Percentiles rank a stretch among this genome's conserved stretches.
phyloP scores from a whole-genome alignment of 2,329 filamentous ascomycete genomes.

The Fusarium tuaranense region DNA sequence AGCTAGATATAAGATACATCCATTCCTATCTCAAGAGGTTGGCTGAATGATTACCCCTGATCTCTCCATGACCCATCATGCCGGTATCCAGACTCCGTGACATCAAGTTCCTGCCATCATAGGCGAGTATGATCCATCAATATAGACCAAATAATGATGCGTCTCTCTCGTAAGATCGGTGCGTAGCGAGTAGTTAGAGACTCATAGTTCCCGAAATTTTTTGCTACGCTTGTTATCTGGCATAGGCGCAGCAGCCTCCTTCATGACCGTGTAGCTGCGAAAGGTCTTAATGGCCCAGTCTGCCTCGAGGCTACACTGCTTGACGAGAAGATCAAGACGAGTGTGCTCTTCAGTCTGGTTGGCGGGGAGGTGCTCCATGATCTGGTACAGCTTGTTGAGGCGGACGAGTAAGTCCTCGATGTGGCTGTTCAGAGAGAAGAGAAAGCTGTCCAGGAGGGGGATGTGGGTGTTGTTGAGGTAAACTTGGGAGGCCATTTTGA shows the following conservation, averaged over 20 bases:
- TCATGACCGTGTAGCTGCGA: slow-evolving; percentile 1
- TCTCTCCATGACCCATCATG: background rate
- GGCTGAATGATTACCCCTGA: background rate
- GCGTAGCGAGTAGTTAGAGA: background rate
- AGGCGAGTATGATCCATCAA: too few relatives aligned
- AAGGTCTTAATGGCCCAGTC: slow-evolving; percentile 2
- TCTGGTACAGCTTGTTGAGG: slow-evolving; percentile 8
- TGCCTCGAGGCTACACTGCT: slow-evolving; percentile 9
- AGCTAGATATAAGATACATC: background rate
- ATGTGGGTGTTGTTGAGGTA: background rate
- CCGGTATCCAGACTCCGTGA: background rate
- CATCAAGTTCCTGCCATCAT: background rate
- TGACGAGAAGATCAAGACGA: background rate
- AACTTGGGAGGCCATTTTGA: background rate
- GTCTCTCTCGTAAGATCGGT: background rate
- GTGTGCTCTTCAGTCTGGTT: background rate
- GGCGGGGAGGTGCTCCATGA: slow-evolving; percentile 3
- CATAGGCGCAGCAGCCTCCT: background rate
- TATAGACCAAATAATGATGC: fast-evolving
- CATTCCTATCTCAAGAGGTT: background rate
- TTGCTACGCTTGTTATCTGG: too few relatives aligned
- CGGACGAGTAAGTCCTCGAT: slow-evolving; percentile 5
- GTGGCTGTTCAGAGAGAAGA: background rate
- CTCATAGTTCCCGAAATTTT: background rate
- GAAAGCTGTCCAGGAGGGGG: slow-evolving; percentile 5